phyloP scores from a whole-genome alignment of 2,329 filamentous ascomycete species.

The Zymoseptoria tritici region DNA sequence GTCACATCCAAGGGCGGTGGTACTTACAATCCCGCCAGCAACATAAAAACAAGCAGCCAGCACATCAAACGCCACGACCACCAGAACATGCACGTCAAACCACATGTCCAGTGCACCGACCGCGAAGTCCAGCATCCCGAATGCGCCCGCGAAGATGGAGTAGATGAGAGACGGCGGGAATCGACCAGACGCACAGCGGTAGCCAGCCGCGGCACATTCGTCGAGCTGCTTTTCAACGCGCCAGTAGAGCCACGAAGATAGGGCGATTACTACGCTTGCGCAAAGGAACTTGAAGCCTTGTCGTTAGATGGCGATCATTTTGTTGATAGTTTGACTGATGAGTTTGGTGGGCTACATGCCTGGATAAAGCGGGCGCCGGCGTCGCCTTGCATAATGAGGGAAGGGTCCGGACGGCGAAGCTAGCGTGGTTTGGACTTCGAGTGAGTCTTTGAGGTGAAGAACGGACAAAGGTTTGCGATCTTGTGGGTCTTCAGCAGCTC shows the following conservation, averaged over 20 bases:
- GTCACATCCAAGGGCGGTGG: too few relatives aligned
- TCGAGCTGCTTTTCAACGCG: background rate
- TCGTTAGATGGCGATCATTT: background rate
- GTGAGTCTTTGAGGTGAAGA: background rate
- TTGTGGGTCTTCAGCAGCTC: background rate
- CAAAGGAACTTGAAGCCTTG: background rate
- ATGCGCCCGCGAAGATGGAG: background rate
- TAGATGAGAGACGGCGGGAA: background rate
- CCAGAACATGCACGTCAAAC: background rate
- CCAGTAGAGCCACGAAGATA: background rate
- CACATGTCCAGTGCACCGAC: background rate
- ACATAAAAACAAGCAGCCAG: background rate
- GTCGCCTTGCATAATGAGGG: background rate
- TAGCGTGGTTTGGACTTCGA: background rate
- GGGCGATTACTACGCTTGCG: background rate
- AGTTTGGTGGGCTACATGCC: background rate
- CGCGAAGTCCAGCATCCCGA: background rate
- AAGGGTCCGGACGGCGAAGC: background rate
- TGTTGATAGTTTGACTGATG: background rate
- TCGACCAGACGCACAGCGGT: background rate
- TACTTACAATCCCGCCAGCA: background rate
- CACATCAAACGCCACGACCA: background rate
- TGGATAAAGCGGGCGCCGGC: background rate
- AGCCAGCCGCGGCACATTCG: background rate
- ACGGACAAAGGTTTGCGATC: background rate